A percentile compares a stretch with the other conserved stretches of the same genome.
Conservation (phyloP, 2,329 filamentous ascomycete species). For the Emmonsiellopsis sp. region DNA sequence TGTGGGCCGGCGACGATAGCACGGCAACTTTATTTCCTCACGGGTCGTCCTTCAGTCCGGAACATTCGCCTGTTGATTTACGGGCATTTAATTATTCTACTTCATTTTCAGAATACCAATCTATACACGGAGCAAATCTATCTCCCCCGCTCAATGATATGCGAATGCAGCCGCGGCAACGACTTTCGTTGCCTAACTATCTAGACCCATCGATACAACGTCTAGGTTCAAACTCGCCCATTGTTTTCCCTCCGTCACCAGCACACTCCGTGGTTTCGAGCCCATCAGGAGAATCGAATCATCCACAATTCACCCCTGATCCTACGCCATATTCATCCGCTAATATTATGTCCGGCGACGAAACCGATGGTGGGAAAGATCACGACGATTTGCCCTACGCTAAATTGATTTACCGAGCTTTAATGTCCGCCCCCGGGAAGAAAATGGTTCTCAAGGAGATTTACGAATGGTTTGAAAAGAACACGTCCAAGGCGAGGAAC, state of each 20-base stretch:
- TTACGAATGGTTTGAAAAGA: constrained; percentile 78
- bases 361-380: constrained; percentile 10
- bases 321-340: constrained; percentile 10
- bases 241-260: constrained; percentile 6
- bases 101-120: not conserved
- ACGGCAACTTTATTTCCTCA: not conserved
- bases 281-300: constrained; percentile 5
- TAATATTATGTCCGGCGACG: constrained; percentile 16
- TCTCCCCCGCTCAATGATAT: not conserved
- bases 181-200: not conserved
- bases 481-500: constrained; percentile 66
- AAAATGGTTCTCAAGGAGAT: constrained; percentile 77
- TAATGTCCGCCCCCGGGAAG: constrained; percentile 57
- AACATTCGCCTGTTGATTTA: not conserved
- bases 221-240: not conserved
- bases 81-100: not conserved
- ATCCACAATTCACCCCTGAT: not conserved
- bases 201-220: not conserved
- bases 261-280: constrained; percentile 9
- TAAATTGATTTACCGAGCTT: constrained; percentile 65
- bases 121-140: not conserved
- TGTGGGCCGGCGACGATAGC: not conserved
- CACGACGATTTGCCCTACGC: constrained; percentile 62
- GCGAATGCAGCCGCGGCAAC: not conserved
- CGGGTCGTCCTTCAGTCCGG: not conserved